phyloP scores from a whole-genome alignment of 1,139 yeast species.

The Entelexis paramagnoliae region DNA sequence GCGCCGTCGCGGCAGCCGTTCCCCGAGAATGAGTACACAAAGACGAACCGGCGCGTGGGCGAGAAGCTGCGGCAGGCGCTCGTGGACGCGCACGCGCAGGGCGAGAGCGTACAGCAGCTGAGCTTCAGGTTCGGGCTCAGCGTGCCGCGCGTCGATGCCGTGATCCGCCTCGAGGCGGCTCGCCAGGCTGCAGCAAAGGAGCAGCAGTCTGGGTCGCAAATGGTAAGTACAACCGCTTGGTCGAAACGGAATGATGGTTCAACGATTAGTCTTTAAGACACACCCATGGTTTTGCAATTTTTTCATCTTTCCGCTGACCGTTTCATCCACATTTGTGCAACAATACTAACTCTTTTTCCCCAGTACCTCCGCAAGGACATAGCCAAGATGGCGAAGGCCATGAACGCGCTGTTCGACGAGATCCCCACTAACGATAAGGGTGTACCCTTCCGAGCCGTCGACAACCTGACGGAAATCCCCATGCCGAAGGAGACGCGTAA shows the following conservation, averaged over 20 bases:
- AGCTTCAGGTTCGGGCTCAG: conserved; percentile 74
- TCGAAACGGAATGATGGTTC: conserved; percentile 37
- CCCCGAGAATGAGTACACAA: conserved; percentile 60
- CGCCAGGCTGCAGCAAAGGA: conserved; percentile 45
- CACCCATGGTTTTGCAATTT: conserved; percentile 12
- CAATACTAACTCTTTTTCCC: conserved; percentile 18
- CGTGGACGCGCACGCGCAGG: conserved; percentile 44
- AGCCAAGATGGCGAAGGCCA: conserved; percentile 44
- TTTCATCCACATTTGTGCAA: neutral
- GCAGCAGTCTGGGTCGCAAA: conserved; percentile 25
- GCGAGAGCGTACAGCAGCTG: conserved; percentile 57
- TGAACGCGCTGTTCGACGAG: conserved; percentile 77
- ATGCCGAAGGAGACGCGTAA: conserved; percentile 74
- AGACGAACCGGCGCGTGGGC: conserved; percentile 54
- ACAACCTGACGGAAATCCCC: conserved; percentile 71
- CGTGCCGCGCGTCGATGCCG: conserved; percentile 78
- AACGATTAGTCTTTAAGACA: conserved; percentile 82
- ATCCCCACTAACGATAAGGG: conserved; percentile 35
- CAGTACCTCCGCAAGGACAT: conserved; percentile 38
- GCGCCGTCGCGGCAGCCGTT: conserved; percentile 47
- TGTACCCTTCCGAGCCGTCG: conserved; percentile 26
- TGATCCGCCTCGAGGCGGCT: conserved; percentile 53
- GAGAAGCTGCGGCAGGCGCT: conserved; percentile 51
- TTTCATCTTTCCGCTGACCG: conserved; percentile 22
- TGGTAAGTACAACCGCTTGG: conserved; percentile 41